These are phyloP conservation scores for Aspergillus glaucus DNA, from an alignment of 2,329 filamentous ascomycete species.

Conservation along the genomic window DNA sequence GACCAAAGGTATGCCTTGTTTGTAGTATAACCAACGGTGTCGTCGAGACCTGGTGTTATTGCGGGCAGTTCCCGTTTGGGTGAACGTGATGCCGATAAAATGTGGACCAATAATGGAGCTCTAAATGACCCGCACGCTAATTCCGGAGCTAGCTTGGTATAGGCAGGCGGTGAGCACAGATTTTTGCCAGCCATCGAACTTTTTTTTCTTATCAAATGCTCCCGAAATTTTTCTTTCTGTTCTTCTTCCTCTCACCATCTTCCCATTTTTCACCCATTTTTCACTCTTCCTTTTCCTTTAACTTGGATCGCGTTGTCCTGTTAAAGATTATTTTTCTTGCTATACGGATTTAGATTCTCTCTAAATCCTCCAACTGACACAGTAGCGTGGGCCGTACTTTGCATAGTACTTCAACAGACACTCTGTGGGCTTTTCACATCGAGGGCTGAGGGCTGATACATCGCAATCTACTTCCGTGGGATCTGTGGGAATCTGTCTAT, in stretches of 20 bases:
- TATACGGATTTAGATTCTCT: slow-evolving; percentile 12
- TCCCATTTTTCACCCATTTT: slow-evolving; percentile 4
- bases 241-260: slow-evolving; percentile 15
- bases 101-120: slow-evolving; percentile 1
- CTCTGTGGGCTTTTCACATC: slow-evolving; percentile 33
- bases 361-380: slow-evolving; percentile 20
- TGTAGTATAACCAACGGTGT: neutral
- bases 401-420: slow-evolving; percentile 30
- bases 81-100: neutral
- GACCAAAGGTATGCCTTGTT: neutral
- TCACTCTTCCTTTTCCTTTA: slow-evolving; percentile 6
- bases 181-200: slow-evolving; percentile 24
- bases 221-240: slow-evolving; percentile 17
- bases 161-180: slow-evolving; percentile 21
- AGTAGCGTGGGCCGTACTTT: slow-evolving; percentile 29
- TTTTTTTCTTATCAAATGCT: slow-evolving; percentile 29
- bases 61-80: neutral
- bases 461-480: slow-evolving; percentile 36
- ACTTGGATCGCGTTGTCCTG: slow-evolving; percentile 7
- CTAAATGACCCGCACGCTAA: neutral
- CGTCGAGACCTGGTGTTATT: neutral
- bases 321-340: slow-evolving; percentile 2
- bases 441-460: slow-evolving; percentile 40
- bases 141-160: slow-evolving; percentile 1
- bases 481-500: slow-evolving; percentile 35